A percentile compares a stretch with the other conserved stretches of the same genome.
phyloP scores from a whole-genome alignment of 1,139 yeast species.

The Nematodospora anomalae region DNA sequence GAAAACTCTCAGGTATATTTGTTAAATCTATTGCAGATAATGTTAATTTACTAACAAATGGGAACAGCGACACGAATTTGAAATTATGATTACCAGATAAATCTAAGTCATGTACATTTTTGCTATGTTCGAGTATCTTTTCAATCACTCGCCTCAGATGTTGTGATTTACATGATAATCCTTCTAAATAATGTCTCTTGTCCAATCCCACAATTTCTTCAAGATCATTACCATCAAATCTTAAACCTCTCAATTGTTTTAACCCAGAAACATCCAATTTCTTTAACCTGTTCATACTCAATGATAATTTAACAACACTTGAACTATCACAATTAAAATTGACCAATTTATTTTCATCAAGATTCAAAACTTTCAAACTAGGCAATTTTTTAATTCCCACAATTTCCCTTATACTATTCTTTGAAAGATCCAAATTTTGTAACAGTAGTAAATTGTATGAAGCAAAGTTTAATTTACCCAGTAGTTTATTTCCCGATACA shows the following conservation, averaged over 20 bases:
- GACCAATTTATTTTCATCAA: slow-evolving; percentile 42
- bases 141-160: slow-evolving; percentile 20
- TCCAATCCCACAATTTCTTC: slow-evolving; percentile 25
- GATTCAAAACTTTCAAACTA: slow-evolving; percentile 39
- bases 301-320: slow-evolving; percentile 42
- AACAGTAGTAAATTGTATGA: slow-evolving; percentile 37
- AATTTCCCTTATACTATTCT: slow-evolving; percentile 37
- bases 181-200: slow-evolving; percentile 38
- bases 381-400: slow-evolving; percentile 37
- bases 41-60: slow-evolving; percentile 40
- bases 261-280: slow-evolving; percentile 31
- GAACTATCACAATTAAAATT: slow-evolving; percentile 20
- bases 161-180: slow-evolving; percentile 44
- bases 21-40: slow-evolving; percentile 47
- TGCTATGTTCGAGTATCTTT: slow-evolving; percentile 18
- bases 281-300: slow-evolving; percentile 41
- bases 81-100: slow-evolving; percentile 36
- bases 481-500: slow-evolving; percentile 42
- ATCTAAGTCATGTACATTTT: slow-evolving; percentile 32
- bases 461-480: slow-evolving; percentile 40
- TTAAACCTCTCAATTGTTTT: slow-evolving; percentile 43
- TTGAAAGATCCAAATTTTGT: slow-evolving; percentile 46
- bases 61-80: slow-evolving; percentile 23
- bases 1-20: slow-evolving; percentile 36
- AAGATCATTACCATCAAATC: slow-evolving; percentile 49